Evolutionary conservation across 2,329 filamentous ascomycete species (phyloP).

Genomic region (Stemphylium beticola): DNA sequence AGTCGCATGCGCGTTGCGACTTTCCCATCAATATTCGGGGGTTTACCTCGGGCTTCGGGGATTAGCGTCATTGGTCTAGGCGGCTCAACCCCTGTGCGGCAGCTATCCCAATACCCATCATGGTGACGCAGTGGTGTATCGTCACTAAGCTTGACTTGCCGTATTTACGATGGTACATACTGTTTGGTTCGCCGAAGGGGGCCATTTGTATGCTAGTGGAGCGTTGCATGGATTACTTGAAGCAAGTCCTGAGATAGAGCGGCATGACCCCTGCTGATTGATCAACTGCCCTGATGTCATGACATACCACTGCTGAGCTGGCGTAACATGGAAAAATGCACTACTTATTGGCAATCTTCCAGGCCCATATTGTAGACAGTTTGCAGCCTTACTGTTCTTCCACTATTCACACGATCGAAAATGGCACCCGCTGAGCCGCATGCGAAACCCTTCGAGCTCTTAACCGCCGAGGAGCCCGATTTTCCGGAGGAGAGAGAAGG

Average conservation of each 20-base stretch:
- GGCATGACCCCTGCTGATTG: constrained; percentile 7
- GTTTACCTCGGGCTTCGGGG: not conserved
- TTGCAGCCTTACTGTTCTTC: not conserved
- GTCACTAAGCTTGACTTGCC: not conserved
- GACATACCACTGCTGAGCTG: constrained; percentile 12
- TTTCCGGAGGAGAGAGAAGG: constrained; percentile 55
- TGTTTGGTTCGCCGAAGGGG: constrained; percentile 8
- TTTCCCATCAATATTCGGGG: not conserved
- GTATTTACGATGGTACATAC: not conserved
- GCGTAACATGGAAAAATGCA: not conserved
- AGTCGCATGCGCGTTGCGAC: not conserved
- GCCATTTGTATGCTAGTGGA: not conserved
- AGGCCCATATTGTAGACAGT: not conserved
- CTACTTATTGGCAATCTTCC: not conserved
- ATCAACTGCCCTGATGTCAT: constrained; percentile 14
- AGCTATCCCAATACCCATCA: constrained; percentile 13
- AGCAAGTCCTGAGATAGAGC: not conserved
- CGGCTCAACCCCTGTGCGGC: not conserved
- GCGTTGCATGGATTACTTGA: constrained; percentile 7
- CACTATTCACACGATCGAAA: not conserved
- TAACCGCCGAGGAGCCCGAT: constrained; percentile 33
- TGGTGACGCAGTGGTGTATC: constrained; percentile 22
- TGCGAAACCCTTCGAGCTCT: constrained; percentile 33
- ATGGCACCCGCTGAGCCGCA: constrained; percentile 46
- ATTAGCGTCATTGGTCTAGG: not conserved